Percentiles rank a stretch among this genome's conserved stretches.
These are phyloP conservation scores for Pontederia paniculata DNA, from an alignment of 176 grass and related monocot genomes.

Conservation along the genomic window DNA sequence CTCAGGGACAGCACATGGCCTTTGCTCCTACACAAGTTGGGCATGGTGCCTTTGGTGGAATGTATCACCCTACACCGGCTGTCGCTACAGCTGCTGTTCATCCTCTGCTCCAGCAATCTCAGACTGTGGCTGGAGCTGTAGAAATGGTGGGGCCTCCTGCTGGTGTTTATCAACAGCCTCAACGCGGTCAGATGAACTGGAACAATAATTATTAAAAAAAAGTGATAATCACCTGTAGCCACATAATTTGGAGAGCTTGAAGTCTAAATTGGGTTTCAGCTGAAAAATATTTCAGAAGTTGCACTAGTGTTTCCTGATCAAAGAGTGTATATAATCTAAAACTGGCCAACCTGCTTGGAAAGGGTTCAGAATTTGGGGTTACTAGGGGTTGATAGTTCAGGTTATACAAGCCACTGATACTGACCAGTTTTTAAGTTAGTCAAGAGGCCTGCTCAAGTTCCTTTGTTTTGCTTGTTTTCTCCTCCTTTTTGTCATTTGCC, in stretches of 20 bases:
- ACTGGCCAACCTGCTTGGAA: slow-evolving; percentile 35
- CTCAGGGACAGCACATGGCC: slow-evolving; percentile 60
- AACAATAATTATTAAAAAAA: slow-evolving; percentile 54
- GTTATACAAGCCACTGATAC: slow-evolving; percentile 39
- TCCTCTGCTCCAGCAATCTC: slow-evolving; percentile 22
- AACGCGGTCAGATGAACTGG: slow-evolving; percentile 63
- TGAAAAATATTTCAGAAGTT: slow-evolving; percentile 25
- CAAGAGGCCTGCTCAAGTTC: slow-evolving; percentile 27
- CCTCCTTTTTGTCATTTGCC: slow-evolving; percentile 15
- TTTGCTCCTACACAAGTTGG: slow-evolving; percentile 55
- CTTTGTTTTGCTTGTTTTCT: slow-evolving; percentile 14
- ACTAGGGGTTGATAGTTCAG: slow-evolving; percentile 28
- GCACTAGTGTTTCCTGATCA: slow-evolving; percentile 26
- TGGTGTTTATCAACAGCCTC: slow-evolving; percentile 51
- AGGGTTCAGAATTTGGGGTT: slow-evolving; percentile 27
- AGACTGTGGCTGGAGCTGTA: slow-evolving; percentile 37
- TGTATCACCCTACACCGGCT: slow-evolving; percentile 55
- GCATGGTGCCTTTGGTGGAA: slow-evolving; percentile 46
- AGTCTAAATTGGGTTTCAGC: slow-evolving; percentile 18
- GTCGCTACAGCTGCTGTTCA: slow-evolving; percentile 25
- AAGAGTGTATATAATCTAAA: slow-evolving; percentile 36
- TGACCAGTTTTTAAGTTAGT: slow-evolving; percentile 48
- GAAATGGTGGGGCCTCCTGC: slow-evolving; percentile 48
- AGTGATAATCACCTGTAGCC: background rate
- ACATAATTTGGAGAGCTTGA: slow-evolving; percentile 6